Percentiles rank a stretch among this genome's conserved stretches.
Evolutionary conservation across 805 yeast genomes (phyloP).

Genomic region (Starmerella vitae): DNA sequence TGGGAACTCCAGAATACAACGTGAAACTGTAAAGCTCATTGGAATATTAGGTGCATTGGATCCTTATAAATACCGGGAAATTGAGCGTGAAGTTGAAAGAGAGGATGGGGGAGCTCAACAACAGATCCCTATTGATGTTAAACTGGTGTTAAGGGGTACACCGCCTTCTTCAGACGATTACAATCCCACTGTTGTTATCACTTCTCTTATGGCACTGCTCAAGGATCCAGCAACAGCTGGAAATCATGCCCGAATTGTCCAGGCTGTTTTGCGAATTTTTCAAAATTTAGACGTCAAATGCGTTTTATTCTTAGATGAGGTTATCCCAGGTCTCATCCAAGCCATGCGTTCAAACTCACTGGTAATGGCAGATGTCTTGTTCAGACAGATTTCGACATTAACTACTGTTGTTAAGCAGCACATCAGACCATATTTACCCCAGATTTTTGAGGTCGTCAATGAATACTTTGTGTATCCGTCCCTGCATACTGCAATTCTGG

Average conservation of each 20-base stretch:
- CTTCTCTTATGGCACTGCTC: slow-evolving; percentile 66
- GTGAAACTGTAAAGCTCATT: slow-evolving; percentile 77
- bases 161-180: slow-evolving; percentile 85
- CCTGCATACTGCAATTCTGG: slow-evolving; percentile 65
- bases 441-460: slow-evolving; percentile 58
- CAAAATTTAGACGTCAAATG: slow-evolving; percentile 79
- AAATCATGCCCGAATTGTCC: slow-evolving; percentile 87
- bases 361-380: slow-evolving; percentile 70
- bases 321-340: slow-evolving; percentile 71
- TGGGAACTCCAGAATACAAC: slow-evolving; percentile 47
- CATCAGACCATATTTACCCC: slow-evolving; percentile 66
- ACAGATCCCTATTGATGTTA: slow-evolving; percentile 82
- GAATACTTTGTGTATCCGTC: slow-evolving; percentile 54
- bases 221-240: slow-evolving; percentile 72
- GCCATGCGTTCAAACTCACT: slow-evolving; percentile 68
- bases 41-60: slow-evolving; percentile 95
- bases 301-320: slow-evolving; percentile 75
- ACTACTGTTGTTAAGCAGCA: slow-evolving; percentile 78
- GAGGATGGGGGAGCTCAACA: slow-evolving; percentile 42
- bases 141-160: slow-evolving; percentile 81
- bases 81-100: slow-evolving; percentile 52
- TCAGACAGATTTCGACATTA: slow-evolving; percentile 72
- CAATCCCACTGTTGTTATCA: slow-evolving; percentile 88
- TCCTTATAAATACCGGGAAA: slow-evolving; percentile 88
- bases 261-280: slow-evolving; percentile 82